These are phyloP conservation scores for Kurtzmaniella quercitrusa DNA, from an alignment of 1,139 yeast species.

Conservation along the genomic window DNA sequence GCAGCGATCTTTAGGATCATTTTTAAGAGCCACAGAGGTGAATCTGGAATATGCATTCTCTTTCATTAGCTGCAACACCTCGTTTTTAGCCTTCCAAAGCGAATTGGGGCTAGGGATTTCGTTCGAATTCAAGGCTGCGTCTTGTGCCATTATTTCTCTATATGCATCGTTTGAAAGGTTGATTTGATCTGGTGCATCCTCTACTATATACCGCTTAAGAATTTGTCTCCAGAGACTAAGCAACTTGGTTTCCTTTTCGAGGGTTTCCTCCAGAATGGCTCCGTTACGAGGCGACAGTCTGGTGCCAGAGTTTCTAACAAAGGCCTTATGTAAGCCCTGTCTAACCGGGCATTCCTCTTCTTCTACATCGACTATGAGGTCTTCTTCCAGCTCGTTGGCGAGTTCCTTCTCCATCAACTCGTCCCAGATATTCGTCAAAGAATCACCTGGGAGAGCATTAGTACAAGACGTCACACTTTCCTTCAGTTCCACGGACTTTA, in stretches of 20 bases:
- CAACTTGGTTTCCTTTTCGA: background rate
- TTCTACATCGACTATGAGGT: conserved; percentile 7
- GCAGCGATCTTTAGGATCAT: background rate
- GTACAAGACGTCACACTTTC: background rate
- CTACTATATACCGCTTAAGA: conserved; percentile 21
- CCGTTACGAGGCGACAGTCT: background rate
- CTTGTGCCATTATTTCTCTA: conserved; percentile 27
- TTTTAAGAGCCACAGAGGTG: conserved; percentile 5
- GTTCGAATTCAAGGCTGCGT: conserved; percentile 6
- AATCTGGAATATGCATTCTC: conserved; percentile 38
- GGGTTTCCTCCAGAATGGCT: background rate
- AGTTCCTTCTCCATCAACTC: conserved; percentile 20
- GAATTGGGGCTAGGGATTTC: conserved; percentile 35
- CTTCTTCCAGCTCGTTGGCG: conserved; percentile 15
- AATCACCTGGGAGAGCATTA: background rate
- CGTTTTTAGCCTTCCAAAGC: conserved; percentile 39
- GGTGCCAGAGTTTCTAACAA: background rate
- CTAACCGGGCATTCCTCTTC: conserved; percentile 6
- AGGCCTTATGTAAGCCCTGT: background rate
- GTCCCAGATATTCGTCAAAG: conserved; percentile 22
- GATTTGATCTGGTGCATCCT: conserved; percentile 42
- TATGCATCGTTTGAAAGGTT: conserved; percentile 36
- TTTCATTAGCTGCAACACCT: conserved; percentile 37
- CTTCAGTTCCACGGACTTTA: background rate
- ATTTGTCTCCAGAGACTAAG: conserved; percentile 27